A percentile compares a stretch with the other conserved stretches of the same genome.
Evolutionary conservation across 2,329 filamentous ascomycete genomes (phyloP).

Genomic region (Huntiella moniliformis): DNA sequence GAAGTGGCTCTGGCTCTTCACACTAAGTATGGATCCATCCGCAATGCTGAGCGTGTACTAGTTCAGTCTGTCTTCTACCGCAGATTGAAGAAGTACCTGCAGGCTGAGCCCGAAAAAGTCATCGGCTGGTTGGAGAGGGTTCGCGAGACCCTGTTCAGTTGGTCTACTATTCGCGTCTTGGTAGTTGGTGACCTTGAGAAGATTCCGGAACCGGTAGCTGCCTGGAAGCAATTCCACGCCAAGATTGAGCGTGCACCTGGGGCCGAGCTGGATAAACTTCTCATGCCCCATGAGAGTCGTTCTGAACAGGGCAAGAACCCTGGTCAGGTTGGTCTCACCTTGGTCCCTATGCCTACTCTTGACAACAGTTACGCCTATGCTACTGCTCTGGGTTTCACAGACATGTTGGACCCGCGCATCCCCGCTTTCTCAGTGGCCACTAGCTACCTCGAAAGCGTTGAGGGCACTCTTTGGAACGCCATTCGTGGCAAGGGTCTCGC

Average conservation of each 20-base stretch:
- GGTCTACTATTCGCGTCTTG: slow-evolving; percentile 69
- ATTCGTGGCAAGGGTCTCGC: slow-evolving; percentile 86
- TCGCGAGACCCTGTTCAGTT: slow-evolving; percentile 56
- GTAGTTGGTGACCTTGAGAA: slow-evolving; percentile 65
- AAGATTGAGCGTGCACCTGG: slow-evolving; percentile 18
- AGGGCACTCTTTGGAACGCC: slow-evolving; percentile 85
- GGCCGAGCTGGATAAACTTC: slow-evolving; percentile 31
- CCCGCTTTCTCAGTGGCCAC: slow-evolving; percentile 76
- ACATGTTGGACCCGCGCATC: slow-evolving; percentile 56
- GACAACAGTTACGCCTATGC: slow-evolving; percentile 80
- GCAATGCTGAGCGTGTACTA: slow-evolving; percentile 61
- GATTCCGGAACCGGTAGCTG: slow-evolving; percentile 53
- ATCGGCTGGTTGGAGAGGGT: slow-evolving; percentile 62
- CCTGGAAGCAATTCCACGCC: slow-evolving; percentile 43
- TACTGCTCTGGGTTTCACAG: slow-evolving; percentile 53
- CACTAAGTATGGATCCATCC: slow-evolving; percentile 54
- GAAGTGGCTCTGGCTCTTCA: slow-evolving; percentile 63
- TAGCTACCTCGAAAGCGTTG: slow-evolving; percentile 79
- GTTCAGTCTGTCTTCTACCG: slow-evolving; percentile 80
- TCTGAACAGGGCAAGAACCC: slow-evolving; percentile 56
- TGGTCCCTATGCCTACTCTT: slow-evolving; percentile 79
- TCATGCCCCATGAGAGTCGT: slow-evolving; percentile 53
- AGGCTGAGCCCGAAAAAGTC: slow-evolving; percentile 56
- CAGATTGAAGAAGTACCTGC: slow-evolving; percentile 62
- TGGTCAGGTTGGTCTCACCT: slow-evolving; percentile 52